Evolutionary conservation across 78 protist species (phyloP), one percentile per base, ranked within the genome.

Genomic region (Diacronema lutheri): DNA sequence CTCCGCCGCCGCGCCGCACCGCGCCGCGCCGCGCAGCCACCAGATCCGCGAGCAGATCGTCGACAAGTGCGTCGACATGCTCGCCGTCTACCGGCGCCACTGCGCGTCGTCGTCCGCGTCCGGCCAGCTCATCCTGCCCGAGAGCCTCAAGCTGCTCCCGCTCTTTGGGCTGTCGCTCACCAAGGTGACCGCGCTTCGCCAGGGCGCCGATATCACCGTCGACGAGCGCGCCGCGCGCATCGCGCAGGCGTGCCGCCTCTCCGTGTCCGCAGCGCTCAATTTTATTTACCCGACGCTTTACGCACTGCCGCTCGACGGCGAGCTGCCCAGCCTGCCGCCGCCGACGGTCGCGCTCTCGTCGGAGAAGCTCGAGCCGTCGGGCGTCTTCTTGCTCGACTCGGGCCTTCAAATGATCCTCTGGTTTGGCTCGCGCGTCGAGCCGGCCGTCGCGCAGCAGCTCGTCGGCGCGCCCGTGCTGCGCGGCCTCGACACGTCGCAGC

Each of bases 141-240:
- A 91, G 84, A 25, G 87, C 6, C 93, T 91, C 61, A 91, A 91
- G 87, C 86, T 91, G 87, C 35, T 91, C 60, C 93, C 93, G 0
- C 89, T 88, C 6, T 86, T 76, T 60, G 9, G 62, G 19, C 65
- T 58, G 56, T 26, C 83, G 13, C 46, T 88, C n/a, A 55, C 84
- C n/a, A 66, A 72, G 83, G 3, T 4, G 35, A 26, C 35, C 25
- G n/a, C 41, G 33, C 55, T 71, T 33, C 79, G 79, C 21, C 58
- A 57, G 23, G 79, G 79, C 41, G 41, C 79, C 37, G 79, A 71
- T 38, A 26, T 60, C 0, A 37, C 58, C 16, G 38, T n/a, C 58
- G 79, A 71, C 58, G 79, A 71, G 79, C 79, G 79, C 58, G 31
- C 55, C 25, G 46, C 79, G 16, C 79, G 21, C 26, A 25, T 71